Base-by-base conservation (phyloP, 768 basidiomycete species). In the Panaeolus cyanescens region DNA sequence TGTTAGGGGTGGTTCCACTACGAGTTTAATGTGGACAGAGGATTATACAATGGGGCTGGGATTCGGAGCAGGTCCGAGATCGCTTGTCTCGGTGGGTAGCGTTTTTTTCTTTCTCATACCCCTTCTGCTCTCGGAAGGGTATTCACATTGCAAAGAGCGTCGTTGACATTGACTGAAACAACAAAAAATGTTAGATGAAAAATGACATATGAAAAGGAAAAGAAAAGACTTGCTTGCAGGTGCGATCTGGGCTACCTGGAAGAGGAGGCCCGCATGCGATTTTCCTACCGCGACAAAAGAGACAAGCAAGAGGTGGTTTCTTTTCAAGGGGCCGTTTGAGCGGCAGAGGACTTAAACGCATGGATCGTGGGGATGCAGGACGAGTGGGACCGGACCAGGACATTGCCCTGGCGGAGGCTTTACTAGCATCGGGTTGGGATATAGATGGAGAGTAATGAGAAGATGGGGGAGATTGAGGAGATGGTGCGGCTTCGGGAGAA, bases 101-200 rank as follows among this genome's bases (percentile, higher is more conserved):
- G 45, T 25, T 62, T 79, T 83, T 70, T 80, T 83, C 72, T 80
- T 84, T 55, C 87, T 80, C 81, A 88, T 85, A 9, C 90, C 90
- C 17, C 90, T 81, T 33, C 88, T 80, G 66, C 88, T 90, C 71
- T 88, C 88, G 5, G 78, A 72, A 0, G 90, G 90, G 65, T 89
- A 91, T 67, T 87, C 87, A 70, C 90, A 92, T 59, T 79, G 83
- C 54, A 91, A 82, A 31, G 84, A 83, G 25, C 90, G 85, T 39
- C 88, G 81, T 55, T 84, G 84, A 68, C 90, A 92, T 77, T 92
- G 90, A 72, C 90, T 92, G 70, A 19, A 33, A 32, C 10, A 59
- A 34, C 12, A 50, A 28, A 12, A 17, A 31, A 32, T 12, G 17
- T 62, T 33, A 56, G 58, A 5, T 19, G 55, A 3, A 56, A 8